A percentile compares a stretch with the other conserved stretches of the same genome.
phyloP scores from a whole-genome alignment of 208 protist species.

The Acanthamoeba quina region DNA sequence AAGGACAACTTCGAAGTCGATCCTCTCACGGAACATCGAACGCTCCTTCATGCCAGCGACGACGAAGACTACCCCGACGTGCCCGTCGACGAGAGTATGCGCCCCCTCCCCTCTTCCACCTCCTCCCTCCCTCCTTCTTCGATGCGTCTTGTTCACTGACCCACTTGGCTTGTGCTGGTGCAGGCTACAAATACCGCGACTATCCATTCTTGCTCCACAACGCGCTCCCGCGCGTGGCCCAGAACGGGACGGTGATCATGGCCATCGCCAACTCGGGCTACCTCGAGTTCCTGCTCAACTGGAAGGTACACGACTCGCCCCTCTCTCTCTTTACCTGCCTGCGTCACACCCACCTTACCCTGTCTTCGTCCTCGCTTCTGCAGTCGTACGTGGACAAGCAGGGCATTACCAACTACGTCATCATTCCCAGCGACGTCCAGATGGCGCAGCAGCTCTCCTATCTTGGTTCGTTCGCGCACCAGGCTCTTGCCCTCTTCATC shows the following conservation, averaged over 20 bases:
- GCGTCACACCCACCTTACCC: no score
- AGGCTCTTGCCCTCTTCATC: not conserved
- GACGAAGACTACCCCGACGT: not conserved
- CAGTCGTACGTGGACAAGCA: not conserved
- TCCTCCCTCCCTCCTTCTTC: not conserved
- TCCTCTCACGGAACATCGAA: not conserved
- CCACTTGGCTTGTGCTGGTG: not conserved
- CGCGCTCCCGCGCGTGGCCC: not conserved
- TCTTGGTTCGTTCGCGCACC: not conserved
- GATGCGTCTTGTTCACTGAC: not conserved
- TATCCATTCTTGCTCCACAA: slow-evolving; percentile 30
- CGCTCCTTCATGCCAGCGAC: not conserved
- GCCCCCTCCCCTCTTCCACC: not conserved
- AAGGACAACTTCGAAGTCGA: not conserved
- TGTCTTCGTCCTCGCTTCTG: not conserved
- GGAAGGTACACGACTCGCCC: not conserved
- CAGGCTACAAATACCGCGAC: slow-evolving; percentile 36
- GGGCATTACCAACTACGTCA: slow-evolving; percentile 19
- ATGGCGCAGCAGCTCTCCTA: slow-evolving; percentile 31
- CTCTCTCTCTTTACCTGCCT: not conserved
- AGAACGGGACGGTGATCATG: slow-evolving; percentile 21
- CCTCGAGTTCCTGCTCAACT: slow-evolving; percentile 29
- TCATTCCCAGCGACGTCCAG: not conserved
- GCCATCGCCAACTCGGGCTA: slow-evolving; percentile 39
- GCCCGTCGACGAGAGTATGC: not conserved